A percentile compares a stretch with the other conserved stretches of the same genome.
These are phyloP conservation scores for Leccinum rimulosum DNA, from an alignment of 768 basidiomycete species.

Conservation along the genomic window DNA sequence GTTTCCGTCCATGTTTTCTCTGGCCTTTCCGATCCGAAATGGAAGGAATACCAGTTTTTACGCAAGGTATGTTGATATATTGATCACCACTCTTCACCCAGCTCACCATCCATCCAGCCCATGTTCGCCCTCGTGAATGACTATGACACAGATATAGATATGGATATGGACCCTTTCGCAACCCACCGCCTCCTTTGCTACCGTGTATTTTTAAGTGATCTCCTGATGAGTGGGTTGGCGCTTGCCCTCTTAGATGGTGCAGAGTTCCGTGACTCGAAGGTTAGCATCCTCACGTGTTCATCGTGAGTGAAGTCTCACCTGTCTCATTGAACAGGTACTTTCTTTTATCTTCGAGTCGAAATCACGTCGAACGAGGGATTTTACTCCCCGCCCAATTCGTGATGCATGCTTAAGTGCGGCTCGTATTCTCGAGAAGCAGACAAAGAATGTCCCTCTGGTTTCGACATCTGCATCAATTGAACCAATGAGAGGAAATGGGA, in stretches of 20 bases:
- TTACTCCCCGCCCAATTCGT: constrained; percentile 9
- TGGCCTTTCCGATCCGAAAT: constrained; percentile 43
- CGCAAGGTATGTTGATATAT: constrained; percentile 37
- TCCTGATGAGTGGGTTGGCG: constrained; percentile 49
- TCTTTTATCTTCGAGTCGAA: constrained; percentile 55
- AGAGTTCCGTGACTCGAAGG: constrained; percentile 66
- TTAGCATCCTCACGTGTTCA: constrained; percentile 15
- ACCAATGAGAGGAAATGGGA: neutral
- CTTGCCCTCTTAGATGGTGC: constrained; percentile 51
- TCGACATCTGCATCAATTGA: neutral
- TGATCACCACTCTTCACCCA: neutral
- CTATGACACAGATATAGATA: constrained; percentile 35
- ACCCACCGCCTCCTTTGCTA: constrained; percentile 42
- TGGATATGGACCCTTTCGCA: constrained; percentile 6
- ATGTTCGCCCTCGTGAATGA: constrained; percentile 66
- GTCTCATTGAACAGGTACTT: constrained; percentile 42
- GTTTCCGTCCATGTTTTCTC: constrained; percentile 47
- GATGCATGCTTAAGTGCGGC: constrained; percentile 7
- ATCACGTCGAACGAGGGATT: constrained; percentile 19
- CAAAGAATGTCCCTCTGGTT: neutral
- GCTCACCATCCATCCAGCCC: constrained; percentile 41
- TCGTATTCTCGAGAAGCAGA: constrained; percentile 8
- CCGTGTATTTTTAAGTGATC: constrained; percentile 46
- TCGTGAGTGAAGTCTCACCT: neutral
- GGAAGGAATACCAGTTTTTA: constrained; percentile 43